Percentiles rank a stretch among this genome's conserved stretches.
Evolutionary conservation across 2,329 filamentous ascomycete species (phyloP).

Genomic region (Cladobotryum mycophilum): DNA sequence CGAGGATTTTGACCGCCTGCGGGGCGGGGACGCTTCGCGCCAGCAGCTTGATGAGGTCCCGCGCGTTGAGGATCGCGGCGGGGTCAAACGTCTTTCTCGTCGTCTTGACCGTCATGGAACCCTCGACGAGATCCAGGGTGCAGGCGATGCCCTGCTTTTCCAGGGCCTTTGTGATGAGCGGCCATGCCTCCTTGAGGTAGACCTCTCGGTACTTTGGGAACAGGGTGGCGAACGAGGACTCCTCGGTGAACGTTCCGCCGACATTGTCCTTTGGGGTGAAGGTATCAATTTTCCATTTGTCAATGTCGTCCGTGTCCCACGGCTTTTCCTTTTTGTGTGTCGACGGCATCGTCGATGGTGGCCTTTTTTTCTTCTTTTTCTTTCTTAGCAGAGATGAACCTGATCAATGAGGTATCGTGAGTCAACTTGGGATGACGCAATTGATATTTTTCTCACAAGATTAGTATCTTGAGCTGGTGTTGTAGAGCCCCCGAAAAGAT

Average conservation of each 20-base stretch:
- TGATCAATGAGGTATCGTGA: too few relatives aligned
- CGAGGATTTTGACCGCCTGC: slow-evolving; percentile 88
- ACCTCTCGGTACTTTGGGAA: slow-evolving; percentile 97
- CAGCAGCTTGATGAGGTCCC: slow-evolving; percentile 89
- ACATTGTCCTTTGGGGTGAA: slow-evolving; percentile 83
- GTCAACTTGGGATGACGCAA: too few relatives aligned
- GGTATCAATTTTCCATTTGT: slow-evolving; percentile 89
- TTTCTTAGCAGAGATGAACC: background rate
- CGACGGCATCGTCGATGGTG: slow-evolving; percentile 61
- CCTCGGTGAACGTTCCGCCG: slow-evolving; percentile 82
- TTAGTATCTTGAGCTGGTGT: too few relatives aligned
- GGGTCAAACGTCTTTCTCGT: slow-evolving; percentile 89
- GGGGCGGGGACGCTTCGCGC: slow-evolving; percentile 87
- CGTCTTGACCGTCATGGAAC: slow-evolving; percentile 94
- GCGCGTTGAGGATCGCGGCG: slow-evolving; percentile 84
- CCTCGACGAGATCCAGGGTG: slow-evolving; percentile 88
- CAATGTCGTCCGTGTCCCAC: slow-evolving; percentile 94
- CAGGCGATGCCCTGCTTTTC: slow-evolving; percentile 86
- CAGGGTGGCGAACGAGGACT: slow-evolving; percentile 79
- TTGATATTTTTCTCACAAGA: too few relatives aligned
- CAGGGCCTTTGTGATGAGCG: slow-evolving; percentile 77
- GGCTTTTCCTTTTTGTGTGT: slow-evolving; percentile 86
- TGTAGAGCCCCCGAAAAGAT: too few relatives aligned
- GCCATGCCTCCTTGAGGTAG: slow-evolving; percentile 90
- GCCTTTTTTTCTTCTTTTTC: too few relatives aligned